These are phyloP conservation scores for Prunus fruticosa DNA, from an alignment of 306 rosid species.

Conservation along the genomic window DNA sequence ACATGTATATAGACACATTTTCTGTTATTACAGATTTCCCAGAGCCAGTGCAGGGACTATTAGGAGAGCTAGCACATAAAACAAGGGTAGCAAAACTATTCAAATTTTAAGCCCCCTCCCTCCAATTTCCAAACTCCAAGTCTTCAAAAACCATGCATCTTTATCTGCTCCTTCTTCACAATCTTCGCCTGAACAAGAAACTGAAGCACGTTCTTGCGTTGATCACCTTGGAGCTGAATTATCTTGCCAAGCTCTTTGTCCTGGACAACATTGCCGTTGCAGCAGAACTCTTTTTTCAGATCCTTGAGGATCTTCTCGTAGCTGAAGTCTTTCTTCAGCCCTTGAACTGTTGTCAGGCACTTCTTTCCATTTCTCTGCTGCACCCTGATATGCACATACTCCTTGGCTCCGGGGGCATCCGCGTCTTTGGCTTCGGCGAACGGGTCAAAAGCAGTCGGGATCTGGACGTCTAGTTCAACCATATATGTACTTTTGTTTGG, in stretches of 20 bases:
- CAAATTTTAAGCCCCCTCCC: too few species aligned
- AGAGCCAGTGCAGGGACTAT: not conserved
- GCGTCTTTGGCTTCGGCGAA: not conserved
- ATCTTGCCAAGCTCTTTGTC: constrained; percentile 1
- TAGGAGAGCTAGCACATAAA: not conserved
- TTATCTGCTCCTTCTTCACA: not conserved
- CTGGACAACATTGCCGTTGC: not conserved
- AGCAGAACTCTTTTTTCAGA: not conserved
- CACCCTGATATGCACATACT: not conserved
- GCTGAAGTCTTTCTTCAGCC: not conserved
- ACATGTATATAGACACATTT: not conserved
- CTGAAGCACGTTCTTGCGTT: not conserved
- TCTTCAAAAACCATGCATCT: not conserved
- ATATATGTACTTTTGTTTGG: constrained; percentile 61
- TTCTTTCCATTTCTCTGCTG: constrained; percentile 1
- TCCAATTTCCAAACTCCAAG: not conserved
- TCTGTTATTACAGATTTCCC: not conserved
- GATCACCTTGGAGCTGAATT: constrained; percentile 3
- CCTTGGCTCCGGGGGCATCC: not conserved
- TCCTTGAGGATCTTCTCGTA: not conserved
- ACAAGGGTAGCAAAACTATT: not conserved
- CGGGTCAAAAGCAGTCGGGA: constrained; percentile 19
- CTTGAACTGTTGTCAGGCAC: not conserved
- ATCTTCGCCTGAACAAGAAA: not conserved
- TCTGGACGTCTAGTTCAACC: constrained; percentile 63